Evolutionary conservation across 345 rosid genomes (phyloP), one percentile per base, ranked within the genome.

Genomic region (Alliaria petiolata): DNA sequence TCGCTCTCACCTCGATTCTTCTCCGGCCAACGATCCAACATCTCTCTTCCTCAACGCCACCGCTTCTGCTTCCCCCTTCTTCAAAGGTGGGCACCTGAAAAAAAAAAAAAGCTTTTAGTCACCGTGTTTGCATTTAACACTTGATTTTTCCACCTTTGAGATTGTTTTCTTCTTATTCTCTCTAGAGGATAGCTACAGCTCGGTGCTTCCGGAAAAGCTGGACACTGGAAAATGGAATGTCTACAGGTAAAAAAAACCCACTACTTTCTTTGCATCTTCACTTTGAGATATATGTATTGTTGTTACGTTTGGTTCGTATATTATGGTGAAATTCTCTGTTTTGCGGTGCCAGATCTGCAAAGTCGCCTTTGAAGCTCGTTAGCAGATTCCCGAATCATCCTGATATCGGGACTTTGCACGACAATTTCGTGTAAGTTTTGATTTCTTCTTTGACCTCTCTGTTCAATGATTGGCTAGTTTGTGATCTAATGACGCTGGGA

Each of bases 221-320:
- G 79, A 79, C 31, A 81, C 81, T 3, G 96, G 96, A 47, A 90
- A 85, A 71, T 93, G 97, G 98, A 89, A 88, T 70, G 98, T 93
- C 25, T 84, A 88, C 76, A 85, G 98, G 98, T 89, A 1, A 34
- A 13, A 51, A n/a, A 51, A 22, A 14, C 16, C 36, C 50, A 16
- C 22, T 54, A 10, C 20, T 70, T 7, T 54, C 33, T 34, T 56
- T 40, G 36, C 16, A 33, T 14, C 17, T 74, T 60, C n/a, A 8
- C n/a, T 28, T 31, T 43, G 61, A 28, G 19, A 44, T 65, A 88
- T 87, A 17, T 81, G 43, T 47, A 25, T 7, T 8, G 13, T 40
- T 67, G 34, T 46, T 34, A 69, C 28, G 34, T 70, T 68, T 4
- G 43, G 11, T 58, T 6, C 40, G 39, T 34, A 62, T 51, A 7